These are phyloP conservation scores for Diaporthe humulicola DNA, from an alignment of 2,329 filamentous ascomycete genomes.

Conservation along the genomic window DNA sequence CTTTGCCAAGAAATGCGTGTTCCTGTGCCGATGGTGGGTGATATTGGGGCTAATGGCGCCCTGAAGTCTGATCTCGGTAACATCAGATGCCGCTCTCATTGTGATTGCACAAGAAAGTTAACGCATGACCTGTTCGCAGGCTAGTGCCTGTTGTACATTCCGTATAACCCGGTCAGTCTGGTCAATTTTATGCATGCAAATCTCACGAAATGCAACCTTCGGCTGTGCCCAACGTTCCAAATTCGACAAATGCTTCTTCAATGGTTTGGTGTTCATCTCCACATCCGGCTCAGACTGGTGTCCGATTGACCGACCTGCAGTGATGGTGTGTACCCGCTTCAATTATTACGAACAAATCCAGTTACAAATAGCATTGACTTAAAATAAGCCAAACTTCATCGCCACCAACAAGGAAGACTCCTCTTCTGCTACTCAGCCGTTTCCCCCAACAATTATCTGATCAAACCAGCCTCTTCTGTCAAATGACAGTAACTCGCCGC, in stretches of 20 bases:
- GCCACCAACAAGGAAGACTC: too few species aligned
- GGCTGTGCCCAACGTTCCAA: not conserved
- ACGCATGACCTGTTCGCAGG: not conserved
- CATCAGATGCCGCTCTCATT: constrained; percentile 10
- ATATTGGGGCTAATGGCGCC: not conserved
- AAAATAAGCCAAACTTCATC: too few species aligned
- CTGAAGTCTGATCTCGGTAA: constrained; percentile 10
- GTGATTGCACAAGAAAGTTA: constrained; percentile 5
- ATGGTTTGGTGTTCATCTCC: too few species aligned
- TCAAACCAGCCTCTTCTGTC: not conserved
- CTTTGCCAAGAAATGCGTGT: constrained; percentile 1
- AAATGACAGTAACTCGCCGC: not conserved
- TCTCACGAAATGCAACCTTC: not conserved
- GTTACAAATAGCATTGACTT: too few species aligned
- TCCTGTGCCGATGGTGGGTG: constrained; percentile 14
- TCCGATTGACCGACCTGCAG: too few species aligned
- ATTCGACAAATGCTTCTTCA: not conserved
- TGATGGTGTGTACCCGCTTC: too few species aligned
- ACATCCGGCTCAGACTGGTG: too few species aligned
- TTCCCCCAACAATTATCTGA: not conserved
- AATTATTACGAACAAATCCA: too few species aligned
- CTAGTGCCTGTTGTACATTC: not conserved
- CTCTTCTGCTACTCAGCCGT: too few species aligned
- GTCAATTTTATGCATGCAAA: not conserved
- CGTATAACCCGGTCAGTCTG: not conserved